Evolutionary conservation across 225 moss, liverwort and hornwort genomes (phyloP).

Genomic region (Rhytidiadelphus loreus): DNA sequence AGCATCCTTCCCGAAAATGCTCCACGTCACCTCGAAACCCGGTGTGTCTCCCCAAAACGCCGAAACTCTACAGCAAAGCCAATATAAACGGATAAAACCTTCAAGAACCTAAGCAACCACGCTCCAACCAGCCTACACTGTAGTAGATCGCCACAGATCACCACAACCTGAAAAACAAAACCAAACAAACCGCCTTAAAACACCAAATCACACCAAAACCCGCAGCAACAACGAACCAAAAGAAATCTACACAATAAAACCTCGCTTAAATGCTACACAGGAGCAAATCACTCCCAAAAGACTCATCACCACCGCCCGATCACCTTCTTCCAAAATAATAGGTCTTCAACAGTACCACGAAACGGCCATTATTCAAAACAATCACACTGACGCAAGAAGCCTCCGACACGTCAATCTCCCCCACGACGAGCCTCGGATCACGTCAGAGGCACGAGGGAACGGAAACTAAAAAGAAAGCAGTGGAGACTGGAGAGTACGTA

Average conservation of each 20-base stretch:
- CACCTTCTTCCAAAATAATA: neutral
- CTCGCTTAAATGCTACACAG: neutral
- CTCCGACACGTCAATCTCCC: neutral
- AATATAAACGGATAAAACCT: neutral
- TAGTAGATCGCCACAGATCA: neutral
- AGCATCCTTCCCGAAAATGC: neutral
- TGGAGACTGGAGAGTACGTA: neutral
- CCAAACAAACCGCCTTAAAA: neutral
- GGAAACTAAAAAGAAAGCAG: neutral
- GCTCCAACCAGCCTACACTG: neutral
- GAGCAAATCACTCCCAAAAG: neutral
- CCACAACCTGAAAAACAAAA: constrained; percentile 1
- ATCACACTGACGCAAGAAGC: neutral
- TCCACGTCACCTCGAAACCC: neutral
- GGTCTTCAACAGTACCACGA: neutral
- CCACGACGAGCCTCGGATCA: neutral
- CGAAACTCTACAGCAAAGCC: neutral
- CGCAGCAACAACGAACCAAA: neutral
- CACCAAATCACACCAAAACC: neutral
- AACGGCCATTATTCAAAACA: neutral
- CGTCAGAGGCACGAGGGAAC: neutral
- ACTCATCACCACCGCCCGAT: neutral
- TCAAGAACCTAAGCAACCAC: neutral
- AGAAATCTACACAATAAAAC: neutral
- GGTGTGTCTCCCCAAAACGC: neutral